These are phyloP conservation scores for Gossypium turneri DNA, from an alignment of 345 rosid species.

Conservation along the genomic window DNA sequence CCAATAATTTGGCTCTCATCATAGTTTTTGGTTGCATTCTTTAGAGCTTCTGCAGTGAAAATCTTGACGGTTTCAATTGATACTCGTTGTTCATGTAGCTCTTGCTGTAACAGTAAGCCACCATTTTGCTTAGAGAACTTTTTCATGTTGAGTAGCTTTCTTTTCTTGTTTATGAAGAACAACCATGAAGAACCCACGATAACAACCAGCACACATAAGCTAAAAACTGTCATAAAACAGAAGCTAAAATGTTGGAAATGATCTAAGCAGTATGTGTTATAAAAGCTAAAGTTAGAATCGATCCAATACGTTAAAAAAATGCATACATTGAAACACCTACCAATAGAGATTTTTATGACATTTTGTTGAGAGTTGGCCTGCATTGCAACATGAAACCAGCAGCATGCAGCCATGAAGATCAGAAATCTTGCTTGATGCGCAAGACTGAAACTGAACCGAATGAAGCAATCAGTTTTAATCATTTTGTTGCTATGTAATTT, in stretches of 20 bases:
- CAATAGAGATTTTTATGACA: background rate
- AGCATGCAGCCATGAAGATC: too few relatives aligned
- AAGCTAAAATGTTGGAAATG: background rate
- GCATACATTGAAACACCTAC: background rate
- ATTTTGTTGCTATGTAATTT: too few relatives aligned
- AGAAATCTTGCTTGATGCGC: too few relatives aligned
- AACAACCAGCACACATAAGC: background rate
- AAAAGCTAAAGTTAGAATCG: background rate
- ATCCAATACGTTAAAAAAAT: background rate
- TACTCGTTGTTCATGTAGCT: background rate
- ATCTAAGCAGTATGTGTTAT: background rate
- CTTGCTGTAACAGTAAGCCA: background rate
- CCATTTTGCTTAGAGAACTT: background rate
- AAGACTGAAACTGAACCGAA: too few relatives aligned
- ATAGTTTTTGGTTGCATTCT: background rate
- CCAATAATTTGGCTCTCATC: background rate
- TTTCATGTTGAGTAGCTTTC: constrained; percentile 7
- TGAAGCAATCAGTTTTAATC: too few relatives aligned
- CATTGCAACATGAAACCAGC: too few relatives aligned
- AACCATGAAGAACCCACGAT: background rate
- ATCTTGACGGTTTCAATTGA: background rate
- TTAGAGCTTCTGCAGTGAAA: background rate
- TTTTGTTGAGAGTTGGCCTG: too few relatives aligned
- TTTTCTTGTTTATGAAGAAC: constrained; percentile 2
- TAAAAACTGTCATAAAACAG: background rate